Percentiles rank a stretch among this genome's conserved stretches.
Evolutionary conservation across 2,329 filamentous ascomycete genomes (phyloP).

Genomic region (Pseudocercospora vitis): DNA sequence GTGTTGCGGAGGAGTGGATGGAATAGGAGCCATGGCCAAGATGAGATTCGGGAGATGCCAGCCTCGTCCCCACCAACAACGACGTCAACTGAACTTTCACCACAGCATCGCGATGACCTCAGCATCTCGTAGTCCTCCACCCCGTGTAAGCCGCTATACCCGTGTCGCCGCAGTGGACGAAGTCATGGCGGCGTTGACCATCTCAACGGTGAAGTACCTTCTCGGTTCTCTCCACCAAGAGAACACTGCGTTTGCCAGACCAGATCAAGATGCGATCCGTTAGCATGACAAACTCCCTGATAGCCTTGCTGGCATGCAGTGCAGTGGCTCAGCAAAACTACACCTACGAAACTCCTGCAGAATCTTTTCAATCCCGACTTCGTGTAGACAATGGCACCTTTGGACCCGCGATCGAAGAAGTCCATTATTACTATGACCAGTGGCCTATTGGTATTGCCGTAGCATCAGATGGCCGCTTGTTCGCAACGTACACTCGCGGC

Average conservation of each 20-base stretch:
- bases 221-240: too few species aligned
- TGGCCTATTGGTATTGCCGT: constrained; percentile 50
- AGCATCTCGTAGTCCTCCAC: not conserved
- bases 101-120: constrained; percentile 2
- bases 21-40: not conserved
- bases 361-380: constrained; percentile 37
- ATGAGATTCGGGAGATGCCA: not conserved
- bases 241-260: too few species aligned
- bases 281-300: constrained; percentile 5
- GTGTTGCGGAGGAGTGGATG: not conserved
- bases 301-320: constrained; percentile 18
- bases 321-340: constrained; percentile 31
- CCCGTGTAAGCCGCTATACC: not conserved
- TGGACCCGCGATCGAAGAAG: constrained; percentile 50
- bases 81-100: not conserved
- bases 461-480: constrained; percentile 45
- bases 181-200: not conserved
- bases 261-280: not conserved
- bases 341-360: constrained; percentile 16
- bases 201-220: too few species aligned
- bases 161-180: not conserved
- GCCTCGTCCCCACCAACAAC: not conserved
- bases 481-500: constrained; percentile 50
- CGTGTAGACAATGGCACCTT: constrained; percentile 51
- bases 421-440: constrained; percentile 48